phyloP scores from a whole-genome alignment of 768 basidiomycete genomes.

The Russula virescens region DNA sequence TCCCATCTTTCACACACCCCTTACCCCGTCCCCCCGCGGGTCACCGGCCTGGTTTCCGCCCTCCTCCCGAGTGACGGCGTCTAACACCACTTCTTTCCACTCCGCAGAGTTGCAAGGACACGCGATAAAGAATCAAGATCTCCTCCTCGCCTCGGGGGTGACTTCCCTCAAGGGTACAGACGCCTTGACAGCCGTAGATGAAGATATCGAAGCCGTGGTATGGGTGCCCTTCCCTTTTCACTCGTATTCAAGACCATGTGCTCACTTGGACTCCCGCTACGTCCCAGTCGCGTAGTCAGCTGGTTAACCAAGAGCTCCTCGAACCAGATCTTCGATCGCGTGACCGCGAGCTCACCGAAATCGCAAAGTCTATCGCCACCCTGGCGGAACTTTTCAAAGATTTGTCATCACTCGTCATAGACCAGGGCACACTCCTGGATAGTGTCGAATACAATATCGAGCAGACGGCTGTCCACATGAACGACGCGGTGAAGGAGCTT shows the following conservation, averaged over 20 bases:
- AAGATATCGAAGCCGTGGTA: conserved; percentile 80
- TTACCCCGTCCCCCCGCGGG: conserved; percentile 18
- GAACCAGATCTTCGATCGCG: conserved; percentile 41
- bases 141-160: conserved; percentile 84
- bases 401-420: conserved; percentile 86
- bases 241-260: conserved; percentile 8
- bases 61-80: background rate
- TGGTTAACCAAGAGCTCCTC: conserved; percentile 32
- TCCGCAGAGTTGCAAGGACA: conserved; percentile 86
- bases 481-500: conserved; percentile 82
- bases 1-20: conserved; percentile 12
- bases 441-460: conserved; percentile 98
- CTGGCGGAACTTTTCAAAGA: conserved; percentile 97
- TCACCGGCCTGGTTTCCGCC: background rate
- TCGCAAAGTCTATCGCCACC: conserved; percentile 85
- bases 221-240: conserved; percentile 30
- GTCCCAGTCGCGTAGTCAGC: conserved; percentile 33
- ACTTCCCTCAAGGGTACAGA: conserved; percentile 79
- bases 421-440: conserved; percentile 95
- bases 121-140: conserved; percentile 94
- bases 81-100: conserved; percentile 4
- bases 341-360: conserved; percentile 74
- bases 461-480: conserved; percentile 74
- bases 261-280: conserved; percentile 21
- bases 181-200: conserved; percentile 78